A percentile compares a stretch with the other conserved stretches of the same genome.
Evolutionary conservation across 805 yeast genomes (phyloP).

Genomic region (Spathaspora girioi): DNA sequence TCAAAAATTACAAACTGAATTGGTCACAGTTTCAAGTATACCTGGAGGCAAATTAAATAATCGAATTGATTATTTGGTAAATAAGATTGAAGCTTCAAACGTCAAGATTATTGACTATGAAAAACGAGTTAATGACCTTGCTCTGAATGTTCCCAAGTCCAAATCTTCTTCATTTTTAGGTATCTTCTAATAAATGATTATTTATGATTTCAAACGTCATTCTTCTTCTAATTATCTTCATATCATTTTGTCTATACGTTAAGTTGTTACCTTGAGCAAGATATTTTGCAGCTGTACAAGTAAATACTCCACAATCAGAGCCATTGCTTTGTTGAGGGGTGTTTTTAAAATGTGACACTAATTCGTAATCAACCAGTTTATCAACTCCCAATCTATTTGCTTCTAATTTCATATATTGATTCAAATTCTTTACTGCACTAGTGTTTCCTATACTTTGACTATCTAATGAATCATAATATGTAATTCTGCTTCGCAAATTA

Average conservation of each 20-base stretch:
- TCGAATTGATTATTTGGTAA: slow-evolving; percentile 63
- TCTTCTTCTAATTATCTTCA: slow-evolving; percentile 59
- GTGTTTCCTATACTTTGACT: slow-evolving; percentile 36
- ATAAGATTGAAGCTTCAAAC: slow-evolving; percentile 63
- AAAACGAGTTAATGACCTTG: slow-evolving; percentile 20
- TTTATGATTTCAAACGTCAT: slow-evolving; percentile 61
- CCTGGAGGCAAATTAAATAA: slow-evolving; percentile 53
- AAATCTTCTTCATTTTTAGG: neutral
- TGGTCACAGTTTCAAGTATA: slow-evolving; percentile 49
- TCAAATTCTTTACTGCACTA: slow-evolving; percentile 42
- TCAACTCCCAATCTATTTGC: slow-evolving; percentile 44
- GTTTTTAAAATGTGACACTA: slow-evolving; percentile 18
- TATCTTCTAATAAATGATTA: slow-evolving; percentile 17
- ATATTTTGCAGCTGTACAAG: slow-evolving; percentile 72
- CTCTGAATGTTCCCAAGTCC: neutral
- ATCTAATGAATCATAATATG: slow-evolving; percentile 73
- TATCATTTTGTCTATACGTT: slow-evolving; percentile 63
- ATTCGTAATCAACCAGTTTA: slow-evolving; percentile 15
- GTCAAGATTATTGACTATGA: slow-evolving; percentile 32
- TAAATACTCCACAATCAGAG: slow-evolving; percentile 91
- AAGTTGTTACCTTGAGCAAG: slow-evolving; percentile 50
- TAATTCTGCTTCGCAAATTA: slow-evolving; percentile 52
- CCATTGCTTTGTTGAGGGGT: slow-evolving; percentile 90
- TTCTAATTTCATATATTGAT: slow-evolving; percentile 66
- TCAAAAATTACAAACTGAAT: slow-evolving; percentile 64